Evolutionary conservation across 192 early-diverging fungal genomes (phyloP).

Genomic region (Coemansia sp.): DNA sequence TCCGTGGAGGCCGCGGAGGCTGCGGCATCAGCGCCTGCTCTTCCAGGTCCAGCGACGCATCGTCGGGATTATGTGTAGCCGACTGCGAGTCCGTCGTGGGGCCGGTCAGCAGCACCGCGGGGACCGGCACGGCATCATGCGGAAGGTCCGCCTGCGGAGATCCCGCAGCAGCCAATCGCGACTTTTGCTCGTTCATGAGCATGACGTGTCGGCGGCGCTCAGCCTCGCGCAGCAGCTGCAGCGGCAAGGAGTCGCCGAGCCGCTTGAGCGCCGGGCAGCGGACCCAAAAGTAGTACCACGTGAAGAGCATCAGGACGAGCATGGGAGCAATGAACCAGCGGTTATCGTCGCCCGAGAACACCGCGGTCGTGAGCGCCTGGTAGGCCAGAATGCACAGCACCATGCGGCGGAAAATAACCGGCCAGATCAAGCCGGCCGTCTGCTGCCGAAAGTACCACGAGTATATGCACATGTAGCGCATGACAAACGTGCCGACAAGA

Average conservation of each 20-base stretch:
- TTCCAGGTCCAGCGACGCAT: not conserved
- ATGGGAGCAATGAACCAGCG: slow-evolving; percentile 50
- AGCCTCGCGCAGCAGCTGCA: slow-evolving; percentile 49
- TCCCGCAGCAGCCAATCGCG: not conserved
- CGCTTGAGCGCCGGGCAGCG: slow-evolving; percentile 21
- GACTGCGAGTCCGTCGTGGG: not conserved
- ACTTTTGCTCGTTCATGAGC: slow-evolving; percentile 11
- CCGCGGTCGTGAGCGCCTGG: slow-evolving; percentile 61
- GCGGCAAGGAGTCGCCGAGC: slow-evolving; percentile 32
- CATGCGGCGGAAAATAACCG: slow-evolving; percentile 65
- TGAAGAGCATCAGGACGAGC: slow-evolving; percentile 41
- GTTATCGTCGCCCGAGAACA: slow-evolving; percentile 58
- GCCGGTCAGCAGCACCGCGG: not conserved
- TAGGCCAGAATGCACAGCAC: slow-evolving; percentile 64
- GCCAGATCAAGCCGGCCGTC: slow-evolving; percentile 67
- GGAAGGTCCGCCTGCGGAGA: not conserved
- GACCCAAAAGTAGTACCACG: slow-evolving; percentile 48
- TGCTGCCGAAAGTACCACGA: slow-evolving; percentile 74
- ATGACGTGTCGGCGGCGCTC: slow-evolving; percentile 33
- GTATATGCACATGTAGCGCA: slow-evolving; percentile 78
- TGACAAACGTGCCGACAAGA: slow-evolving; percentile 59
- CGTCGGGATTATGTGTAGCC: not conserved
- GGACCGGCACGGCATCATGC: not conserved
- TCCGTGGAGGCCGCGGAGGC: slow-evolving; percentile 3
- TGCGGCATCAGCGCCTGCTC: slow-evolving; percentile 18